Conservation (phyloP, 208 protist genomes). For the Trypanosoma vivax region DNA sequence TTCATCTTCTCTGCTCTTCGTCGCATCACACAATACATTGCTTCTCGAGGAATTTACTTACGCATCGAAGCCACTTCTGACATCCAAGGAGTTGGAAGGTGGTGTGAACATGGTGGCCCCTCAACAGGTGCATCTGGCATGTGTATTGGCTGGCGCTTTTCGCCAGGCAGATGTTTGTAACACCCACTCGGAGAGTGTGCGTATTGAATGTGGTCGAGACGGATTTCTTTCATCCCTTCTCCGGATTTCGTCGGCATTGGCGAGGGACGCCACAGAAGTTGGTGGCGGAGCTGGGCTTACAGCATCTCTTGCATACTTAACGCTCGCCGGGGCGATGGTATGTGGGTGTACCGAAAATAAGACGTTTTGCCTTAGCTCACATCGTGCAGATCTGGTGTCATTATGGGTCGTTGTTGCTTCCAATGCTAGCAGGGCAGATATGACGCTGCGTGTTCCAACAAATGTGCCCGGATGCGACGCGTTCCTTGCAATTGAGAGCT, state of each 20-base stretch:
- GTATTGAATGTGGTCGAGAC: constrained; percentile 4
- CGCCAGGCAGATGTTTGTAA: constrained; percentile 15
- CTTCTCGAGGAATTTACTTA: constrained; percentile 26
- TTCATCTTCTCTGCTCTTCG: constrained; percentile 18
- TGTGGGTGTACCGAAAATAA: constrained; percentile 46
- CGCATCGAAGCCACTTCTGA: constrained; percentile 8
- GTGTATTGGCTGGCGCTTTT: constrained; percentile 22
- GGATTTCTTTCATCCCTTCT: constrained; percentile 28
- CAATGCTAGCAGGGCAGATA: constrained; percentile 26
- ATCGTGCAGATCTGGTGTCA: constrained; percentile 25
- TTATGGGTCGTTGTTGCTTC: constrained; percentile 39
- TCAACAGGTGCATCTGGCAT: constrained; percentile 31
- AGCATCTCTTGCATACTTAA: constrained; percentile 33
- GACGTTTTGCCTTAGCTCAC: constrained; percentile 21
- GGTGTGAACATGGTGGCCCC: constrained; percentile 1
- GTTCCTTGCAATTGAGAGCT: constrained; percentile 25
- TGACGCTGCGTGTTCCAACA: constrained; percentile 28
- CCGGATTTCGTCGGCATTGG: constrained; percentile 4
- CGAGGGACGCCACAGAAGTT: constrained; percentile 3
- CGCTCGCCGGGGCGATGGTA: constrained; percentile 35
- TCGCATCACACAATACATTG: constrained; percentile 21
- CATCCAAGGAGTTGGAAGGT: neutral
- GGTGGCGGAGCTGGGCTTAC: constrained; percentile 20
- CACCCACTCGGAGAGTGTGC: neutral
- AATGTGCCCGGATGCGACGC: constrained; percentile 22